Evolutionary conservation across 2,329 filamentous ascomycete genomes (phyloP), one percentile per base, ranked within the genome.

Genomic region (Trichoderma pleuroti): DNA sequence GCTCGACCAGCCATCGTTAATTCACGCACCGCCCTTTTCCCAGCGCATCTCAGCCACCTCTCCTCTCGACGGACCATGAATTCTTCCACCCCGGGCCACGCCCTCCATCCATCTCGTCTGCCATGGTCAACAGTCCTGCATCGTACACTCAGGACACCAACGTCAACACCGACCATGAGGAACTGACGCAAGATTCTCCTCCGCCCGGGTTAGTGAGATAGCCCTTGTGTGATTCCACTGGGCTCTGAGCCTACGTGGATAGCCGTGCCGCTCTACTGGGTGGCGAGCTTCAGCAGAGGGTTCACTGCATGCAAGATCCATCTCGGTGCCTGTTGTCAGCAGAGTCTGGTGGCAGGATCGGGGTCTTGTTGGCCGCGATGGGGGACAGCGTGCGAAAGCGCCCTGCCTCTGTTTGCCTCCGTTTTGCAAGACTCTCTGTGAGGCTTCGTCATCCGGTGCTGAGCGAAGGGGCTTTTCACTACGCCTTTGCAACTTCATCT

Each of bases 171-270:
- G 39, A 64, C n/a, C 34, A 46, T 46, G 60, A n/a, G n/a, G 60
- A 46, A n/a, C 26, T 36, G 34, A 62, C 60, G 34, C 34, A 62
- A 42, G 36, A 42, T n/a, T 42, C 34, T 42, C 28, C 3, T 32
- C n/a, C 26, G 39, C 61, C 61, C 26, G 61, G 64, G 64, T 67
- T 39, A 67, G 64, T 57, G 52, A 57, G 34, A 67, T 42, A 26
- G 64, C 34, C 34, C 32, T 30, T 57, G 49, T 54, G 63, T 66
- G 46, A 56, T 39, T 30, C 62, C 46, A 39, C 61, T 30, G 12
- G 46, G 62, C 46, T 26, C 18, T 52, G 12, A 32, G 42, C 42
- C 62, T 42, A 57, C 49, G 52, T 57, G 64, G 64, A 67, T 57
- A 57, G 49, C 63, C 63, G 49, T 66, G 30, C 49, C 30, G 49